Conservation (phyloP, 495 filamentous ascomycete species). For the Trichoderma reesei region DNA sequence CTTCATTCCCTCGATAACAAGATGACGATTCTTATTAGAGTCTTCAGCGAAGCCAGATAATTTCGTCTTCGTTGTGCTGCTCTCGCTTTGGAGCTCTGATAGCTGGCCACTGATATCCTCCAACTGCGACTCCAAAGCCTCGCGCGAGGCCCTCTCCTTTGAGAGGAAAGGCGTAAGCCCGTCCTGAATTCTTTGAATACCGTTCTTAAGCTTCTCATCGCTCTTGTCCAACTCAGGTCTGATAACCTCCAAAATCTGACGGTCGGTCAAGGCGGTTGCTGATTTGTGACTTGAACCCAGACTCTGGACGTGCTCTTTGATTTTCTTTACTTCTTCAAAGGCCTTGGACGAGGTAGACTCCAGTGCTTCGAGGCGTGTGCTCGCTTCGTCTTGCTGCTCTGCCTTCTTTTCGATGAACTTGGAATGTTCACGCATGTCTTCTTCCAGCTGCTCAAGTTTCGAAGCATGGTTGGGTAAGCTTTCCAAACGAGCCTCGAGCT, state of each 20-base stretch:
- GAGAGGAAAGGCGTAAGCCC: background rate
- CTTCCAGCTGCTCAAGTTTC: background rate
- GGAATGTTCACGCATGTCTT: background rate
- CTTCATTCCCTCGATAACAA: background rate
- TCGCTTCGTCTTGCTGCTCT: background rate
- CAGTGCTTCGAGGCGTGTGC: background rate
- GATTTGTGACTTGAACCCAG: background rate
- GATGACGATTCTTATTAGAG: background rate
- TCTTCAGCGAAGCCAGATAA: background rate
- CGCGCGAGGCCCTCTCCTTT: background rate
- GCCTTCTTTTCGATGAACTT: background rate
- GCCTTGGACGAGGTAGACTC: background rate
- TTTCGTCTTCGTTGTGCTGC: background rate
- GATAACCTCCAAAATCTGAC: background rate
- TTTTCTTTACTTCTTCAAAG: background rate
- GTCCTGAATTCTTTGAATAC: background rate
- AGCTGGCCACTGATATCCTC: background rate
- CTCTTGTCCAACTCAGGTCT: background rate
- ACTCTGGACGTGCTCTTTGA: background rate
- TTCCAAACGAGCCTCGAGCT: background rate
- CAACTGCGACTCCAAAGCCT: background rate
- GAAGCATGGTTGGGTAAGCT: background rate
- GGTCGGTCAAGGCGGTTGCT: background rate
- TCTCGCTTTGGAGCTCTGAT: background rate
- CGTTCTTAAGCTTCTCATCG: background rate